A percentile compares a stretch with the other conserved stretches of the same genome.
Conservation (phyloP, 257 asterid genomes). For the Knoxia roxburghii region DNA sequence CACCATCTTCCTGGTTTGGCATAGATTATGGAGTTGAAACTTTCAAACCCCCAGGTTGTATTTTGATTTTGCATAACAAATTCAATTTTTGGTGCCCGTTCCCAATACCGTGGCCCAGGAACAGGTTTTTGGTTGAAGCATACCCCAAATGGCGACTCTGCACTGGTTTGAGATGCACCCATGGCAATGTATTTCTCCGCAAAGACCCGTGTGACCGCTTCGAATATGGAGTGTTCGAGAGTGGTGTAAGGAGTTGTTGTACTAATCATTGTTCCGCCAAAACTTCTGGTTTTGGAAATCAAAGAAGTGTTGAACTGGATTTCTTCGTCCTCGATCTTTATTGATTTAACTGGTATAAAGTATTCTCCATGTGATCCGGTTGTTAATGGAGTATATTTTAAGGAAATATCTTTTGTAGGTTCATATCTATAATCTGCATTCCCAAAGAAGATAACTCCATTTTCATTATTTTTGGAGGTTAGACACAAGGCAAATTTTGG, state of each 20-base stretch:
- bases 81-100: slow-evolving; percentile 29
- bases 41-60: slow-evolving; percentile 20
- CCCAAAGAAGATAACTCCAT: slow-evolving; percentile 45
- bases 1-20: slow-evolving; percentile 23
- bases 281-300: slow-evolving; percentile 25
- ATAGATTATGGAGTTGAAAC: slow-evolving; percentile 25
- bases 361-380: slow-evolving; percentile 41
- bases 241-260: slow-evolving; percentile 41
- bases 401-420: neutral
- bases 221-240: slow-evolving; percentile 31
- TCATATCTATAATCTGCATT: slow-evolving; percentile 13
- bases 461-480: no score
- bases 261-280: slow-evolving; percentile 34
- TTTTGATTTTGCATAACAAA: slow-evolving; percentile 31
- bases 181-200: slow-evolving; percentile 1
- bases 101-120: slow-evolving; percentile 14
- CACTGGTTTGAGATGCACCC: slow-evolving; percentile 25
- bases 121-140: slow-evolving; percentile 32
- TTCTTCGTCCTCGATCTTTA: slow-evolving; percentile 23
- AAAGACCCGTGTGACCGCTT: slow-evolving; percentile 22
- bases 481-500: slow-evolving; percentile 40
- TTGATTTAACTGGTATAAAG: slow-evolving; percentile 28
- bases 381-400: slow-evolving; percentile 33
- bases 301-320: slow-evolving; percentile 31
- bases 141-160: slow-evolving; percentile 35